Base-by-base conservation (phyloP, 2,329 filamentous ascomycete genomes). In the Cytospora piceicola region DNA sequence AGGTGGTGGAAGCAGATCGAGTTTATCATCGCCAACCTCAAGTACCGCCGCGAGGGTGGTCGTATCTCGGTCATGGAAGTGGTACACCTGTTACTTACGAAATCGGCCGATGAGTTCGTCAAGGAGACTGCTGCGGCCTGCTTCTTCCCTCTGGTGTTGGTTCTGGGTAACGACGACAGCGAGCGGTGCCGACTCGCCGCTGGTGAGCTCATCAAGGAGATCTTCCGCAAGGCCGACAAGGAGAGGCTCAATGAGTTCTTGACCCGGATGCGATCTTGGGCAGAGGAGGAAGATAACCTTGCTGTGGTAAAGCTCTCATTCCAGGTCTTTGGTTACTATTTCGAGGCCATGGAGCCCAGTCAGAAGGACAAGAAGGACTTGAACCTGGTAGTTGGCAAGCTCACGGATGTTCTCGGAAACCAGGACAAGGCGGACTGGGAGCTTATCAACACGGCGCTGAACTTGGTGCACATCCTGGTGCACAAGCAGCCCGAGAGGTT, bases 11-110 rank as follows among this genome's bases (percentile, higher is more conserved):
- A 96, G 75, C 94, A 98, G 74, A 84, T 97, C 59, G 88, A 85
- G 64, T 99, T 98, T 75, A 83, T 99, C 58, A 86, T 96, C 58
- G 91, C 92, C 72, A 99, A 99, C 73, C 82, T 99, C 69, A 90
- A 94, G 67, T 99, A 97, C 75, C 88, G 94, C 53, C 88, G 96
- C 72, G 89, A 93, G 71, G 91, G 95, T 67, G 95, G 95, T 32
- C 87, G 96, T 46, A 83, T 97, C 67, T 97, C 94, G 0, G 92
- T 97, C 32, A 92, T 99, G 87, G 95, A 99, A 77, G 88, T 94
- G 3, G 83, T 97, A 55, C 90, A 97, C 73, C 83, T 94, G 53
- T 82, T 99, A n/a, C 82, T 98, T 27, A 88, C 87, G 69, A 98
- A 97, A 78, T 89, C 94, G 5, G 90, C 90, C 0, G 87, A 93